A percentile compares a stretch with the other conserved stretches of the same genome.
Evolutionary conservation across 345 rosid species (phyloP).

Genomic region (Citrus trifoliata): DNA sequence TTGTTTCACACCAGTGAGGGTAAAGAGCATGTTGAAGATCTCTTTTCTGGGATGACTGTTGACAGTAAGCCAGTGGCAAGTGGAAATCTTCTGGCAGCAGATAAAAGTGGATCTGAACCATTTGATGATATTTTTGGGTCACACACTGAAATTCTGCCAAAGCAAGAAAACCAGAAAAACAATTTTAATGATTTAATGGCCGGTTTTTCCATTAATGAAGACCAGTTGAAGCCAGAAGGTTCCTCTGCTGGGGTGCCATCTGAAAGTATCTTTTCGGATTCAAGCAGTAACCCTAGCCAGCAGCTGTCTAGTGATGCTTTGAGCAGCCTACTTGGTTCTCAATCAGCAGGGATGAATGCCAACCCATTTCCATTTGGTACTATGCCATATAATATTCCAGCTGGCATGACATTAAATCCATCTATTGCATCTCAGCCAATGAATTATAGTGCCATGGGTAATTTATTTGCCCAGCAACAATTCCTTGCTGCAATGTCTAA

Average conservation of each 20-base stretch:
- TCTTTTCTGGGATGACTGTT: constrained; percentile 80
- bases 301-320: constrained; percentile 44
- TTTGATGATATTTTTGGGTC: constrained; percentile 76
- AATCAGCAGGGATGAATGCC: constrained; percentile 39
- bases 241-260: constrained; percentile 33
- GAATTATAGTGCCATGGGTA: constrained; percentile 69
- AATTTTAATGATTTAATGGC: constrained; percentile 64
- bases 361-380: constrained; percentile 50
- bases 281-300: constrained; percentile 33
- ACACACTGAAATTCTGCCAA: constrained; percentile 31
- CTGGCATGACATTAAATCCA: constrained; percentile 64
- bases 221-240: constrained; percentile 38
- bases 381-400: constrained; percentile 56
- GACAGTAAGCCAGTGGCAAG: constrained; percentile 43
- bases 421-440: constrained; percentile 59
- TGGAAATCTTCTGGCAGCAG: constrained; percentile 32
- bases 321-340: constrained; percentile 49
- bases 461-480: constrained; percentile 74
- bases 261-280: constrained; percentile 42
- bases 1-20: constrained; percentile 59
- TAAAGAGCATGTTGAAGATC: constrained; percentile 47
- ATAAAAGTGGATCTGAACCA: constrained; percentile 35
- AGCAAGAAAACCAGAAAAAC: constrained; percentile 33
- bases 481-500: constrained; percentile 70
- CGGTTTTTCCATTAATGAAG: constrained; percentile 57